These are phyloP conservation scores for Exidia glandulosa DNA, from an alignment of 768 basidiomycete genomes.

Conservation along the genomic window DNA sequence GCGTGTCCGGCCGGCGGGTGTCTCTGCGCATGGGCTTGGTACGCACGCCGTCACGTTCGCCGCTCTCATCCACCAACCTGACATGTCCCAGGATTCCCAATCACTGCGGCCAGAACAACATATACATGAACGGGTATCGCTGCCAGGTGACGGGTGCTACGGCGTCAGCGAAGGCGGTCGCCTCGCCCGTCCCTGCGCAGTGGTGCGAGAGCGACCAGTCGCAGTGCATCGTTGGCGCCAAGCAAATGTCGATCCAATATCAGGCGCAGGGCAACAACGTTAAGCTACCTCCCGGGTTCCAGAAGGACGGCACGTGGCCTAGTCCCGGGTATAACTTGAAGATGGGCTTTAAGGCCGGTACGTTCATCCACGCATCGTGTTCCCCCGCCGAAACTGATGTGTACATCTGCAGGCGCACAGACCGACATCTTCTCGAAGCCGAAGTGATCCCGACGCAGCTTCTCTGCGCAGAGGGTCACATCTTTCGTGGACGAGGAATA, in stretches of 20 bases:
- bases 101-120: constrained; percentile 1
- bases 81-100: not conserved
- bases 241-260: constrained; percentile 5
- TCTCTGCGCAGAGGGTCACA: no score
- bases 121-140: constrained; percentile 4
- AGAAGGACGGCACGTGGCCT: constrained; percentile 2
- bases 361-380: not conserved
- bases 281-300: not conserved
- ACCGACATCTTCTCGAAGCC: not conserved
- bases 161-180: not conserved
- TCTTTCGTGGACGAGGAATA: no score
- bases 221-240: constrained; percentile 2
- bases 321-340: not conserved
- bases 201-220: constrained; percentile 5
- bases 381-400: not conserved
- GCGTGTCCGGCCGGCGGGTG: constrained; percentile 5
- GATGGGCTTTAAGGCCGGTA: not conserved
- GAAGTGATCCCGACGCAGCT: no score
- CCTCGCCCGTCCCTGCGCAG: constrained; percentile 1
- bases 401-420: not conserved
- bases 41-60: no score
- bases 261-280: constrained; percentile 6
- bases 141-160: constrained; percentile 3
- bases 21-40: constrained; percentile 1
- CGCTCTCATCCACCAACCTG: not conserved